Percentiles rank a stretch among this genome's conserved stretches.
Conservation (phyloP, 352 stramenopile genomes). For the Globisporangium paddicum region DNA sequence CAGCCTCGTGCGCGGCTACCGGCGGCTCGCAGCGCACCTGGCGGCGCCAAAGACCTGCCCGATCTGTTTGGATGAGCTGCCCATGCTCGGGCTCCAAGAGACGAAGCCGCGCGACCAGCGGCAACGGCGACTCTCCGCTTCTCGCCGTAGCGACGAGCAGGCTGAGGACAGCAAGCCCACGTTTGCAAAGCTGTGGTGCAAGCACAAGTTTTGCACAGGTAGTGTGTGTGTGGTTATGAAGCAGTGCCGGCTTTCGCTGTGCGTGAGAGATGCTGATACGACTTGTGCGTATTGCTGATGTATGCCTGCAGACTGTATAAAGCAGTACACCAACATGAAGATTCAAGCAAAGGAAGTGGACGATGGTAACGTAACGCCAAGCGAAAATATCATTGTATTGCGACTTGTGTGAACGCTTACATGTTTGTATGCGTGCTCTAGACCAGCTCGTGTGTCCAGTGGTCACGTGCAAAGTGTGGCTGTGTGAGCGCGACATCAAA, state of each 20-base stretch:
- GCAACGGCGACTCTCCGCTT: neutral
- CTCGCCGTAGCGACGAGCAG: neutral
- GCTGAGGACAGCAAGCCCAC: constrained; percentile 17
- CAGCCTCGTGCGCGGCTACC: constrained; percentile 45
- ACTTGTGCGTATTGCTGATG: neutral
- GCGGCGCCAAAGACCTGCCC: constrained; percentile 32
- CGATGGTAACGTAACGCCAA: constrained; percentile 27
- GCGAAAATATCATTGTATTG: neutral
- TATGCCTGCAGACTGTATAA: constrained; percentile 35
- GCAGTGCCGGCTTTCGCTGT: too few relatives aligned
- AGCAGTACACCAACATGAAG: constrained; percentile 55
- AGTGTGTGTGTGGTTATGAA: too few relatives aligned
- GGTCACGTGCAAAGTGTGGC: constrained; percentile 35
- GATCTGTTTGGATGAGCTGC: constrained; percentile 58
- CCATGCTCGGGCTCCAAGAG: constrained; percentile 31
- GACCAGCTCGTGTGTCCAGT: constrained; percentile 67
- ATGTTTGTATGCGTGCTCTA: constrained; percentile 8
- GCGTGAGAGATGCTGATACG: too few relatives aligned
- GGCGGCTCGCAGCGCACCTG: constrained; percentile 47
- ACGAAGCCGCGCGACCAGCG: constrained; percentile 9
- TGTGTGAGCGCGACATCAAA: constrained; percentile 34
- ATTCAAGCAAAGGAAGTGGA: constrained; percentile 54
- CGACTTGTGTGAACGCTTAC: neutral
- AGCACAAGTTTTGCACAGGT: constrained; percentile 57
- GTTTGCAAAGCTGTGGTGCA: constrained; percentile 43